phyloP scores from a whole-genome alignment of 495 filamentous ascomycete species.

The Podospora bellae-mahoneyi region DNA sequence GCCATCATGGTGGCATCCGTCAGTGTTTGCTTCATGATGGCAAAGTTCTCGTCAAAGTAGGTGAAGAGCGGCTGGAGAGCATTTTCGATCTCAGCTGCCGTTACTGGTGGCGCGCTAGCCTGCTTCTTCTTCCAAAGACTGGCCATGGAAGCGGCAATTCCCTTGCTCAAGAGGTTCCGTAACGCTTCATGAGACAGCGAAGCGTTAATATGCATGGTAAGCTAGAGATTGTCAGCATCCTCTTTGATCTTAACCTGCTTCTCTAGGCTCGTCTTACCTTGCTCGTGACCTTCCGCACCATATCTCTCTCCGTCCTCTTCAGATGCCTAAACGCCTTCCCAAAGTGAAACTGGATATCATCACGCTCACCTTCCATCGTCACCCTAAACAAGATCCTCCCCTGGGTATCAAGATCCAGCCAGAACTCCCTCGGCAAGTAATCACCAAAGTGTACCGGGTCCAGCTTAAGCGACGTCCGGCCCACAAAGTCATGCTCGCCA shows the following conservation, averaged over 20 bases:
- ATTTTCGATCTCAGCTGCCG: slow-evolving; percentile 69
- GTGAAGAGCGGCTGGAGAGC: slow-evolving; percentile 85
- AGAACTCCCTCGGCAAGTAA: slow-evolving; percentile 91
- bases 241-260: slow-evolving; percentile 2
- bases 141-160: slow-evolving; percentile 74
- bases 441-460: slow-evolving; percentile 95
- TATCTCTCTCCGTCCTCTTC: slow-evolving; percentile 93
- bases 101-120: slow-evolving; percentile 54
- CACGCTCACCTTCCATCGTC: slow-evolving; percentile 97
- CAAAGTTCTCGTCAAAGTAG: slow-evolving; percentile 99
- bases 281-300: slow-evolving; percentile 96
- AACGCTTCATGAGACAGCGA: slow-evolving; percentile 81
- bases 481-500: slow-evolving; percentile 96
- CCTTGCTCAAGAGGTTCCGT: slow-evolving; percentile 65
- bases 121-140: slow-evolving; percentile 66
- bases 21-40: slow-evolving; percentile 94
- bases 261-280: slow-evolving; percentile 60
- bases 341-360: slow-evolving; percentile 98
- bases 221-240: slow-evolving; percentile 46
- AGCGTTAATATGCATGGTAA: slow-evolving; percentile 91
- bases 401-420: slow-evolving; percentile 96
- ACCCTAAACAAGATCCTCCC: slow-evolving; percentile 84
- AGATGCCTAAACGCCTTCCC: slow-evolving; percentile 93
- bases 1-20: slow-evolving; percentile 91
- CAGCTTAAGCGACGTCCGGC: slow-evolving; percentile 88